A percentile compares a stretch with the other conserved stretches of the same genome.
Evolutionary conservation across 2,329 filamentous ascomycete genomes (phyloP).

Genomic region (Graphium sp.): DNA sequence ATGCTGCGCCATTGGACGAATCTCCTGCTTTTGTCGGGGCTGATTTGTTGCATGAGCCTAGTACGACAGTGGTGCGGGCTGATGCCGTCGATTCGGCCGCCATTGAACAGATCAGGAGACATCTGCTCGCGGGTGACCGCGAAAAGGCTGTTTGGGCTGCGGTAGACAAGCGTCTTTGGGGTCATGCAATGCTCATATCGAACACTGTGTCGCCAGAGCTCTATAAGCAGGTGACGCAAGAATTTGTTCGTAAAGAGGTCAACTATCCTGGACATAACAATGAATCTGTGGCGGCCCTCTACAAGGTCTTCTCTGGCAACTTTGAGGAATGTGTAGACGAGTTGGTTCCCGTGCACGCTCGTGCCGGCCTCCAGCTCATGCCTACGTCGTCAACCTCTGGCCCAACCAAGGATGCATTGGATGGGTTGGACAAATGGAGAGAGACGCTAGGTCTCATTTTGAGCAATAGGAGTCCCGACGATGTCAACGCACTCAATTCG

Average conservation of each 20-base stretch:
- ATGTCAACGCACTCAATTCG: constrained; percentile 60
- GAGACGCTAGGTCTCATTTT: constrained; percentile 77
- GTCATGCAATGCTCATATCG: constrained; percentile 84
- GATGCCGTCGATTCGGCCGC: constrained; percentile 55
- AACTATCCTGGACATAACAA: constrained; percentile 66
- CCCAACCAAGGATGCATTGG: constrained; percentile 53
- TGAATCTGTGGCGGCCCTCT: constrained; percentile 77
- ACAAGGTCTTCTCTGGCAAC: constrained; percentile 88
- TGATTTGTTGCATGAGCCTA: constrained; percentile 1
- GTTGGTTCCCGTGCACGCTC: constrained; percentile 79
- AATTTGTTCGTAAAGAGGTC: constrained; percentile 91
- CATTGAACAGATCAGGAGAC: constrained; percentile 54
- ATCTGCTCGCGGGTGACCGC: constrained; percentile 64
- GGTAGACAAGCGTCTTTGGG: constrained; percentile 88
- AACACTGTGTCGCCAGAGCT: constrained; percentile 60
- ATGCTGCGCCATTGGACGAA: constrained; percentile 9
- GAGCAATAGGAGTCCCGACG: constrained; percentile 72
- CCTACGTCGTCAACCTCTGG: constrained; percentile 46
- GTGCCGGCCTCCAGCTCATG: constrained; percentile 82
- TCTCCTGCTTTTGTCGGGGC: not conserved
- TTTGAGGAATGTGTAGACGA: constrained; percentile 90
- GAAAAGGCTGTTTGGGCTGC: constrained; percentile 89
- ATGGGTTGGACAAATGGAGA: constrained; percentile 83
- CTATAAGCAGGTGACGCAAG: constrained; percentile 86
- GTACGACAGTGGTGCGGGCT: constrained; percentile 21